Conservation (phyloP, 495 filamentous ascomycete genomes). For the Penicillium egyptiacum region DNA sequence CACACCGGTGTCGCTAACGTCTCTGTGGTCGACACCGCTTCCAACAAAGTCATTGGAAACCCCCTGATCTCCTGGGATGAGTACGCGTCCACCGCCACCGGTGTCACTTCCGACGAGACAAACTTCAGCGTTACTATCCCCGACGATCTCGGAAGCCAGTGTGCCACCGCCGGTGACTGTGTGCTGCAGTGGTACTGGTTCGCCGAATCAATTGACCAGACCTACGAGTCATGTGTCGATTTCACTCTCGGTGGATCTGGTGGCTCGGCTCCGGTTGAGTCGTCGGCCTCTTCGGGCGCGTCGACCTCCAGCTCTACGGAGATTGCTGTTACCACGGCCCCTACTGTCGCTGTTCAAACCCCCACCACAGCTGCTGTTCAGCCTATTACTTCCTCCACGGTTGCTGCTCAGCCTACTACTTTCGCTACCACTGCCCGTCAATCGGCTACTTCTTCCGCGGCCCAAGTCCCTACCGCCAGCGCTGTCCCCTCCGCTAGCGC, state of each 20-base stretch:
- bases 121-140: slow-evolving; percentile 68
- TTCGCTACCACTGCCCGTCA: slow-evolving; percentile 10
- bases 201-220: slow-evolving; percentile 63
- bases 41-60: slow-evolving; percentile 56
- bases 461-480: not conserved
- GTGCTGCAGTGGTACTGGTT: slow-evolving; percentile 73
- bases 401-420: slow-evolving; percentile 1
- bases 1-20: slow-evolving; percentile 70
- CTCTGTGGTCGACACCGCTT: slow-evolving; percentile 63
- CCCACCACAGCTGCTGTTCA: not conserved
- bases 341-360: not conserved
- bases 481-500: too few species aligned
- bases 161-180: slow-evolving; percentile 60
- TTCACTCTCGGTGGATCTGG: slow-evolving; percentile 54
- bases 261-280: slow-evolving; percentile 16
- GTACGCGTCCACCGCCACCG: slow-evolving; percentile 52
- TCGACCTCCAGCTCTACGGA: not conserved
- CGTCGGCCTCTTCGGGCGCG: slow-evolving; percentile 5
- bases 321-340: not conserved
- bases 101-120: slow-evolving; percentile 57
- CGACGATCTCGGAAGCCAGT: slow-evolving; percentile 54
- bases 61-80: slow-evolving; percentile 57
- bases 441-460: slow-evolving; percentile 3
- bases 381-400: not conserved
- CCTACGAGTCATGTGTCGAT: slow-evolving; percentile 72